Evolutionary conservation across 73 alveolate genomes (phyloP).

Genomic region (Stentor coeruleus): DNA sequence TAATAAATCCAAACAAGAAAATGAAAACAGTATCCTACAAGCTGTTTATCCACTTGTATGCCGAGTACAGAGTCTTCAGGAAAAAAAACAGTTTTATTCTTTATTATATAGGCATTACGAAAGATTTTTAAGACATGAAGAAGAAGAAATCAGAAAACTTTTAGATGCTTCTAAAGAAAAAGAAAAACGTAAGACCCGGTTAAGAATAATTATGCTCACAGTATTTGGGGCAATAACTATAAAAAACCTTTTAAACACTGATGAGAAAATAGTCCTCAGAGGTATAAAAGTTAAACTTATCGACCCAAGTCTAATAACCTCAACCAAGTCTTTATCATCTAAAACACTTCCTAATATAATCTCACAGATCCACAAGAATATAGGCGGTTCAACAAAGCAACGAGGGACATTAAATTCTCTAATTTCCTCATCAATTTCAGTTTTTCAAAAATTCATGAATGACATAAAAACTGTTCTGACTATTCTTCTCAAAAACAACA

Average conservation of each 20-base stretch:
- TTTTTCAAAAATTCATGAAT: not conserved
- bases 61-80: not conserved
- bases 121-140: not conserved
- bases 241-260: not conserved
- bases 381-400: not conserved
- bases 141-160: not conserved
- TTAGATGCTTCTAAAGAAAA: not conserved
- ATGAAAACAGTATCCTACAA: not conserved
- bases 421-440: not conserved
- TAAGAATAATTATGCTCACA: not conserved
- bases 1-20: not conserved
- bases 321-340: not conserved
- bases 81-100: not conserved
- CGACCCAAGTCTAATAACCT: not conserved
- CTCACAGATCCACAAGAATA: not conserved
- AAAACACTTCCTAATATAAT: not conserved
- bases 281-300: not conserved
- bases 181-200: not conserved
- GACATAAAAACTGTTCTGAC: not conserved
- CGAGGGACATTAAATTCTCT: not conserved
- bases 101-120: not conserved
- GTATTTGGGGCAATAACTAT: not conserved
- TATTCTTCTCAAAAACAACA: constrained; percentile 12
- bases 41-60: not conserved
- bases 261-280: not conserved